Evolutionary conservation across 768 basidiomycete species (phyloP).

Genomic region (Udeniomyces megalosporus): DNA sequence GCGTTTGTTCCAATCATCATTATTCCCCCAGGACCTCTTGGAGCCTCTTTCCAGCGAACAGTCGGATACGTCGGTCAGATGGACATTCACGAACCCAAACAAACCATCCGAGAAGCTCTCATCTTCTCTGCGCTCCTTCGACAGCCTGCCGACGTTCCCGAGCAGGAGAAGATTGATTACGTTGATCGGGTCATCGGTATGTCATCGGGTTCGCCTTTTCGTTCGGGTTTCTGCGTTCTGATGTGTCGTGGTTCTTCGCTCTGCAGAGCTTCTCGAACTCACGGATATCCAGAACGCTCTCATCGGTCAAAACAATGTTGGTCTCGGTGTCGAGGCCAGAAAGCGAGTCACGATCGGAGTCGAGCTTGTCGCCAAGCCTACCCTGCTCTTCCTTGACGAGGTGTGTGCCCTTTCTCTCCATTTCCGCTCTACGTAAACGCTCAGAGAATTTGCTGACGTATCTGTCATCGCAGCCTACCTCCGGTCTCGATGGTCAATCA

Average conservation of each 20-base stretch:
- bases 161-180: conserved; percentile 35
- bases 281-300: not conserved
- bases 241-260: too few species aligned
- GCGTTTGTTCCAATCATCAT: too few species aligned
- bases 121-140: conserved; percentile 32
- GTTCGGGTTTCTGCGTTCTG: too few species aligned
- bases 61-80: conserved; percentile 31
- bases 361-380: conserved; percentile 33
- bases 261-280: not conserved
- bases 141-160: conserved; percentile 29
- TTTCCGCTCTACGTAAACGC: not conserved
- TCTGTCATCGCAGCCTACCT: conserved; percentile 25
- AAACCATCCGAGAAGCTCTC: conserved; percentile 35
- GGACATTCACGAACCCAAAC: conserved; percentile 30
- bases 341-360: conserved; percentile 30
- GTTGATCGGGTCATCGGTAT: conserved; percentile 1
- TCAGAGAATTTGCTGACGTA: conserved; percentile 15
- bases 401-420: conserved; percentile 31
- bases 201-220: too few species aligned
- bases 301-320: conserved; percentile 12
- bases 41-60: conserved; percentile 33
- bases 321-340: conserved; percentile 25
- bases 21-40: too few species aligned
- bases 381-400: conserved; percentile 38
- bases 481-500: conserved; percentile 55